Base-by-base conservation (phyloP, 2,329 filamentous ascomycete genomes). In the Fusarium newnesense region DNA sequence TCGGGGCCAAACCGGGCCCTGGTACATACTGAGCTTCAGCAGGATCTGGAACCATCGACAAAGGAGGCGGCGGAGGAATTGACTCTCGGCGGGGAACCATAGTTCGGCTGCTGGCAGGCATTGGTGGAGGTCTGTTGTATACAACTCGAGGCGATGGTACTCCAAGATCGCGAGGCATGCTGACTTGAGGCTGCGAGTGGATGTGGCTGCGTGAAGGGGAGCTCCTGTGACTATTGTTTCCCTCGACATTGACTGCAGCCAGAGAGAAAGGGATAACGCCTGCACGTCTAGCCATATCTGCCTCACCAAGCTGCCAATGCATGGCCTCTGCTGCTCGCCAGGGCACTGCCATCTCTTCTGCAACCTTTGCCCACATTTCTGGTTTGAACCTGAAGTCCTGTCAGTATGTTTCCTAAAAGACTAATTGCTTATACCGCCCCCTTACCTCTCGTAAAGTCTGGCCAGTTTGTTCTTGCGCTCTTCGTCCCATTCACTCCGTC, bases 381-480 rank as follows among this genome's bases (percentile, higher is more conserved):
- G 94, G 91, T 83, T 98, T 98, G 86, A 98, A 97, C 82, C 96
- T 98, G 80, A 9, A 28, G 26, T 47, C 16, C 39, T 64, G 72
- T 80, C 65, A 80, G 75, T 47, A 54, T 37, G 30, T 46, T 12
- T 52, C 26, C 43, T 37, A 24, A 39, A 44, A n/a, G 30, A 36
- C 9, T 11, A 53, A 12, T 40, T 13, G 24, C 21, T 54, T 30
- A 30, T 4, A 24, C 16, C 49, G 30, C n/a, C n/a, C 28, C 37
- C 74, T 76, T 61, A 98, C 96, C 96, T 94, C 85, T 98, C 95
- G 82, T 98, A 98, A 47, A 98, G 88, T 78, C 95, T 89, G 42
- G 96, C 96, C 57, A 98, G 91, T 85, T 97, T 98, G 84, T 98
- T 97, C 85, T 98, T 98, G 81, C 94, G 93, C 82, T 98, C 96